Evolutionary conservation across 257 asterid genomes (phyloP), one percentile per base, ranked within the genome.

Genomic region (Knoxia roxburghii): DNA sequence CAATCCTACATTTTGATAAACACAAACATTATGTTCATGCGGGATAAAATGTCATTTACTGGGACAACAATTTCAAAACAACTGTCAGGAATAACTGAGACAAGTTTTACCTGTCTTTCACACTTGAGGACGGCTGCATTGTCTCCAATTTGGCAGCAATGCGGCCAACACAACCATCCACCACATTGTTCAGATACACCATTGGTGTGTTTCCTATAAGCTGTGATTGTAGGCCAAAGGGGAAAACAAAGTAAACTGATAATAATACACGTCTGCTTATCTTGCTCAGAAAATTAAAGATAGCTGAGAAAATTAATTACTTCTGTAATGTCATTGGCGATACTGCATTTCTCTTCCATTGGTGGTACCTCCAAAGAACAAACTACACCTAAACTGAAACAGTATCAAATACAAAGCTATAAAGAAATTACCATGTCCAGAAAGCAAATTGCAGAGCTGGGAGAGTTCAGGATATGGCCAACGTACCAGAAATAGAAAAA

Each of bases 191-290:
- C 54, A 82, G 78, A 64, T 79, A 82, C 10, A 82, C 80, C 84
- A 82, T 71, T 20, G 84, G 87, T n/a, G 87, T 82, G 24, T 79
- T 73, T 32, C 86, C 84, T 46, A 81, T 81, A 32, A 80, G 57
- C 82, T 80, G 65, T n/a, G 37, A 33, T 21, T 59, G 67, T 18
- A 56, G 13, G 61, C 15, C 39, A 40, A 27, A 24, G 41, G n/a
- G n/a, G n/a, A n/a, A 37, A 49, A 60, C 35, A 15, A 54, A n/a
- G n/a, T n/a, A 76, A 14, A 62, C 62, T 18, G 13, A 55, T 61
- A 11, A 62, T 32, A 1, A 17, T 6, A 57, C 10, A 59, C 55
- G 57, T 30, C 52, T 27, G 35, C 17, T 27, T 49, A 12, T 27
- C 26, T 4, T 10, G 40, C n/a, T 32, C 27, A 24, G 17, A 35